Evolutionary conservation across 148 eudicot genomes (phyloP).

Genomic region (Cornus kousa): DNA sequence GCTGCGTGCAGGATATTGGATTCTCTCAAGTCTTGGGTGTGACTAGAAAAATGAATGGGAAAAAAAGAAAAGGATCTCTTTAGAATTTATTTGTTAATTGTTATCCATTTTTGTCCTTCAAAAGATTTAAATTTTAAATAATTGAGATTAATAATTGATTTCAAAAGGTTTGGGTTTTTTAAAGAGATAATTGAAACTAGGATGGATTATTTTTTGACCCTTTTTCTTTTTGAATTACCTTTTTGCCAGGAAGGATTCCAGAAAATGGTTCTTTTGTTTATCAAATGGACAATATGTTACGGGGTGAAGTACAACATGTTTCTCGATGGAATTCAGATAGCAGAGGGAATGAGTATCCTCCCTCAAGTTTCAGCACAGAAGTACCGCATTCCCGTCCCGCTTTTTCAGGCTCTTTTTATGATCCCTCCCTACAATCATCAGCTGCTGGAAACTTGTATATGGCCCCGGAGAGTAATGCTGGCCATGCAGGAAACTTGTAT

Average conservation of each 20-base stretch:
- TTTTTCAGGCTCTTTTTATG: conserved; percentile 14
- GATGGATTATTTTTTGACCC: conserved; percentile 2
- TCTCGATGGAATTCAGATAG: conserved; percentile 21
- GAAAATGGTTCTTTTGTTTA: conserved; percentile 23
- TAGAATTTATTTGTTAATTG: neutral
- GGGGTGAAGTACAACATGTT: conserved; percentile 18
- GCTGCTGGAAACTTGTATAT: conserved; percentile 15
- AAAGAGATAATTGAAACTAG: neutral
- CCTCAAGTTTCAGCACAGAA: conserved; percentile 27
- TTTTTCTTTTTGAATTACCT: neutral
- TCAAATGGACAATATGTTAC: conserved; percentile 4
- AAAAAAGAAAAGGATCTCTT: neutral
- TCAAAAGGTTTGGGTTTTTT: neutral
- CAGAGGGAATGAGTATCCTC: conserved; percentile 12
- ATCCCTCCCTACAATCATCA: conserved; percentile 17
- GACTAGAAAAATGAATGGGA: neutral
- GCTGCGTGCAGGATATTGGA: neutral
- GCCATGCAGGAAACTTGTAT: conserved; percentile 11
- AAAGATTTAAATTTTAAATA: neutral
- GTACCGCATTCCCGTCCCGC: conserved; percentile 18
- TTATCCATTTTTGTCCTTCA: neutral
- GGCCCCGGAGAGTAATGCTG: conserved; percentile 12
- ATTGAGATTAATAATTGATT: neutral
- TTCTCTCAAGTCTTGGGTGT: neutral
- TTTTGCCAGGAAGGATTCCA: conserved; percentile 23